Evolutionary conservation across 768 basidiomycete species (phyloP), one percentile per base, ranked within the genome.

Genomic region (Rhizopogon roseolus): DNA sequence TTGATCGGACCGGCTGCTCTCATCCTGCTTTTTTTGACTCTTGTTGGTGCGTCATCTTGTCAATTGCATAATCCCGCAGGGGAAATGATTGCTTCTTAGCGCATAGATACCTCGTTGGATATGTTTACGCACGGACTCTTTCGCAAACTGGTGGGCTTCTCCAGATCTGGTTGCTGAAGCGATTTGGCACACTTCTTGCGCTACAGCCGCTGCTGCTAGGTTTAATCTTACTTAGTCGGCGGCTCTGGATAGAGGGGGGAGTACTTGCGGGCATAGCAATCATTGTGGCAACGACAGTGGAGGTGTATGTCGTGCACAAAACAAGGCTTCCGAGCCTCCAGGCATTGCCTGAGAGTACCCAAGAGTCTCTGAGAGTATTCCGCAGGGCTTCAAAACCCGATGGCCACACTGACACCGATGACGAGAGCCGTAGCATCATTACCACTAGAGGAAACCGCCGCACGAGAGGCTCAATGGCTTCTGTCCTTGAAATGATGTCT

Each of bases 401-500:
- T 22, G 64, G 60, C 17, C 71, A 69, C 45, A 65, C 62, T 6
- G 63, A 64, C 22, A 62, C 75, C 28, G 77, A 81, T 42, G 82
- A 81, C 52, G 80, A 81, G 57, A 78, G 73, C 55, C 74, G 73
- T 11, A 79, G 79, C 57, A 71, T 78, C 49, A 76, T 77, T n/a
- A 71, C 65, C 48, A 40, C 55, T 38, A 69, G 70, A 19, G 63
- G 63, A n/a, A 49, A 51, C 29, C 64, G 68, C 41, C 72, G 79
- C 25, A 65, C 76, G 40, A 80, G 88, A 54, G 84, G 86, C 6
- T 90, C 88, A 4, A 86, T 90, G 74, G 87, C 88, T 5, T 86
- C 85, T 38, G 86, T 92, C 46, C 72, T 92, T 54, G 88, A 91
- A 64, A 88, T 92, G 86, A 90, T 92, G 85, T 84, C 85, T 55